phyloP scores from a whole-genome alignment of 129 eudicot genomes.

The Sambucus nigra region DNA sequence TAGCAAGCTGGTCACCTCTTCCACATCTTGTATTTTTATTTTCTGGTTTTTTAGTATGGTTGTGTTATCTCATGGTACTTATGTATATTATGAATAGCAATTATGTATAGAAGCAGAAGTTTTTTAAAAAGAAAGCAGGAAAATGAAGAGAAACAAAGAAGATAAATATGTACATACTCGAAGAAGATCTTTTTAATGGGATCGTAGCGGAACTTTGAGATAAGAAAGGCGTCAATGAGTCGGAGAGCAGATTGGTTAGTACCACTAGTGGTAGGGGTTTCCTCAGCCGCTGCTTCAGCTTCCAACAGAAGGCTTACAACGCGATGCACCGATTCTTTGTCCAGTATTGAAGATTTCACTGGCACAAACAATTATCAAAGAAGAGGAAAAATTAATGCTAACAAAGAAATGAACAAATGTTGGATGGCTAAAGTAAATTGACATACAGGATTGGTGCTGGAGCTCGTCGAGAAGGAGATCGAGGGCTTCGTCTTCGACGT shows the following conservation, averaged over 20 bases:
- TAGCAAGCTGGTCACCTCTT: too few species aligned
- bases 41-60: too few species aligned
- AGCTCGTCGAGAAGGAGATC: slow-evolving; percentile 71
- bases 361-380: slow-evolving; percentile 4
- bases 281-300: slow-evolving; percentile 45
- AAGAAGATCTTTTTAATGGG: slow-evolving; percentile 55
- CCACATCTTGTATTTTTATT: too few species aligned
- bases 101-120: background rate
- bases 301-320: slow-evolving; percentile 37
- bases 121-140: background rate
- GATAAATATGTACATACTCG: slow-evolving; percentile 28
- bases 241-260: slow-evolving; percentile 32
- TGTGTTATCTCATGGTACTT: too few species aligned
- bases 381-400: background rate
- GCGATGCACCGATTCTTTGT: slow-evolving; percentile 52
- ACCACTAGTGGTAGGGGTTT: slow-evolving; percentile 20
- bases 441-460: slow-evolving; percentile 49
- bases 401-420: background rate
- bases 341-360: slow-evolving; percentile 90
- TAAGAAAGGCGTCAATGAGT: slow-evolving; percentile 49
- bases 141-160: background rate
- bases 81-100: too few species aligned
- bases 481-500: slow-evolving; percentile 58
- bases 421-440: background rate
- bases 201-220: slow-evolving; percentile 75